Conservation (phyloP, 495 filamentous ascomycete genomes). For the Alectoria sarmentosa region DNA sequence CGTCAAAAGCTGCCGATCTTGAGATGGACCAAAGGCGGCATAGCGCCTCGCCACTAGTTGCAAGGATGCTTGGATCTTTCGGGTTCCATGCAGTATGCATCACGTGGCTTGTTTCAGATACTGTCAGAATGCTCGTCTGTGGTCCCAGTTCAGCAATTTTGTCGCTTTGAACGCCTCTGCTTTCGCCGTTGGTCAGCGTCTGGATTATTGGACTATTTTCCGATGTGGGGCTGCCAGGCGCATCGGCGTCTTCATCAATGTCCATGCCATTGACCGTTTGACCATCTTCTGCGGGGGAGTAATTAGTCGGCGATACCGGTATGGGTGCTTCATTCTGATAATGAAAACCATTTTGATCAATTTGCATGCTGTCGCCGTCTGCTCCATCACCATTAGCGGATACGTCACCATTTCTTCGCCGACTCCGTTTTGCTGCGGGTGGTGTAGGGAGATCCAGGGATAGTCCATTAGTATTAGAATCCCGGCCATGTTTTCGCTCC, state of each 20-base stretch:
- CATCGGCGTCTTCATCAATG: conserved; percentile 42
- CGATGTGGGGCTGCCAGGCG: conserved; percentile 41
- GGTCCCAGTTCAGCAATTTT: conserved; percentile 54
- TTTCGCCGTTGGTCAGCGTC: conserved; percentile 56
- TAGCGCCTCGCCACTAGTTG: conserved; percentile 69
- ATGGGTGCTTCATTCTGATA: conserved; percentile 27
- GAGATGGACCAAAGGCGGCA: conserved; percentile 72
- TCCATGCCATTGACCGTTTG: conserved; percentile 46
- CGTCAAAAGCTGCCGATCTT: conserved; percentile 33
- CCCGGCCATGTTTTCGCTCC: conserved; percentile 36
- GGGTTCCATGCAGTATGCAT: conserved; percentile 73
- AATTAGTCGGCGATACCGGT: conserved; percentile 40
- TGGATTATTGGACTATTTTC: conserved; percentile 35
- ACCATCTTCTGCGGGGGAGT: conserved; percentile 29
- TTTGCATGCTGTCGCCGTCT: conserved; percentile 26
- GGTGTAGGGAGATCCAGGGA: conserved; percentile 36
- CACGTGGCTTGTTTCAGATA: conserved; percentile 56
- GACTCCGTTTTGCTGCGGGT: conserved; percentile 29
- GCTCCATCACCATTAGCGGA: conserved; percentile 36
- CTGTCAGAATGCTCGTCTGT: conserved; percentile 57
- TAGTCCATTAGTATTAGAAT: conserved; percentile 33
- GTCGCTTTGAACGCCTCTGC: conserved; percentile 67
- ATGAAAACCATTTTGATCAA: conserved; percentile 23
- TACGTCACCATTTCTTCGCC: conserved; percentile 38
- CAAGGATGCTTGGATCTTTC: conserved; percentile 62